Evolutionary conservation across 1,284 basidiomycete species (phyloP), one percentile per base, ranked within the genome.

Genomic region (Meira nashicola): DNA sequence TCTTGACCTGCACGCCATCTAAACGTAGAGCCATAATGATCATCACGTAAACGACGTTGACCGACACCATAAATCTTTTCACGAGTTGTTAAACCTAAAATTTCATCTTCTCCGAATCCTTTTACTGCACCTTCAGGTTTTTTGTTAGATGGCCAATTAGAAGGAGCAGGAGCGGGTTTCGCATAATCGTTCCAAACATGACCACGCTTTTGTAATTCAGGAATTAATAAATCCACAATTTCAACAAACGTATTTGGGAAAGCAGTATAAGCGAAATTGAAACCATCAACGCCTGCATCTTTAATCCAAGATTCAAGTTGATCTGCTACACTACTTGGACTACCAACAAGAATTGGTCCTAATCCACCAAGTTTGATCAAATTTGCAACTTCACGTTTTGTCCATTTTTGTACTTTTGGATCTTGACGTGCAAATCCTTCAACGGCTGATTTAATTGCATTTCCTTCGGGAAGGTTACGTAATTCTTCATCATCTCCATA

Each of bases 331-430:
- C 21, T 41, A 3, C 44, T 40, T 0, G 68, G 64, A 0, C 59
- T 55, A 0, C 74, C 73, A 17, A 70, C 66, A 28, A 76, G 56
- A 25, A 65, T 65, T 0, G 74, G 74, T 1, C 74, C 74, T 9
- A 76, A 57, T n/a, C 74, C 74, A 14, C 74, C 74, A 14, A 77
- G 59, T 51, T 72, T 75, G 60, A 74, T 68, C 60, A 68, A 60
- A 23, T 75, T 59, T 12, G 71, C 71, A 0, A 77, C 68, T 17
- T 61, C 65, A 0, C 49, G 44, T 40, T 71, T 73, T 55, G 70
- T 75, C 74, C 74, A 77, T 50, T 73, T 70, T 49, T 63, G 65
- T 15, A 75, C 71, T 15, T 51, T 14, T 1, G 74, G 74, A 57
- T 74, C 73, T 57, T 71, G 64, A 17, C 57, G 38, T 19, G 74